phyloP scores from a whole-genome alignment of 2,329 filamentous ascomycete species.

The Aspergillus arachidicola region DNA sequence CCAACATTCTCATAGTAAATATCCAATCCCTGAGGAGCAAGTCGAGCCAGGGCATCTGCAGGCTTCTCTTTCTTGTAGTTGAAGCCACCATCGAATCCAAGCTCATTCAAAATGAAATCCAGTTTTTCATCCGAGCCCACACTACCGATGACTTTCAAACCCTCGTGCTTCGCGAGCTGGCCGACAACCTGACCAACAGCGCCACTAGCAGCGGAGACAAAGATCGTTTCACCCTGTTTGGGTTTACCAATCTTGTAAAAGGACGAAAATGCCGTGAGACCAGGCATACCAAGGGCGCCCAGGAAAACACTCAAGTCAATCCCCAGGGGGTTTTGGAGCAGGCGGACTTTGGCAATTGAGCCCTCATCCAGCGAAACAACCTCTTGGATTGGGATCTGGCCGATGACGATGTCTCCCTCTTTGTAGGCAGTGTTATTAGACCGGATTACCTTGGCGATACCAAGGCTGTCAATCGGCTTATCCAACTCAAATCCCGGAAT shows the following conservation, averaged over 20 bases:
- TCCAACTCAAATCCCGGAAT: conserved; percentile 63
- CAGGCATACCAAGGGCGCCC: conserved; percentile 77
- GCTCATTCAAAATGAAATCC: conserved; percentile 69
- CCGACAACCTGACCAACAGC: conserved; percentile 83
- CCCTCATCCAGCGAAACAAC: conserved; percentile 62
- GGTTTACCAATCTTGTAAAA: conserved; percentile 76
- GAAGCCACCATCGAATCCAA: conserved; percentile 73
- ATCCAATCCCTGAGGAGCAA: conserved; percentile 79
- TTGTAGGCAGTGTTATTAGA: conserved; percentile 66
- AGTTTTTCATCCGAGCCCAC: conserved; percentile 81
- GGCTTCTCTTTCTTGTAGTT: conserved; percentile 87
- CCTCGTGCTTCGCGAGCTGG: conserved; percentile 80
- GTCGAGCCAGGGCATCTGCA: conserved; percentile 65
- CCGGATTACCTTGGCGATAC: conserved; percentile 70
- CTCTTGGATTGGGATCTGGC: conserved; percentile 64
- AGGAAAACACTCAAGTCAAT: conserved; percentile 64
- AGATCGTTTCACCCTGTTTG: conserved; percentile 77
- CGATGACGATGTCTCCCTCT: conserved; percentile 67
- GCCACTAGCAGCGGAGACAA: conserved; percentile 76
- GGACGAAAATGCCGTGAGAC: conserved; percentile 72
- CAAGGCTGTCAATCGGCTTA: conserved; percentile 65
- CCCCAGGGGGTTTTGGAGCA: conserved; percentile 66
- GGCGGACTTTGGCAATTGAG: conserved; percentile 47
- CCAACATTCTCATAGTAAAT: conserved; percentile 84
- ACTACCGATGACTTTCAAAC: conserved; percentile 77